Conservation (phyloP, 768 basidiomycete species). For the Rhizopogon vesiculosus region DNA sequence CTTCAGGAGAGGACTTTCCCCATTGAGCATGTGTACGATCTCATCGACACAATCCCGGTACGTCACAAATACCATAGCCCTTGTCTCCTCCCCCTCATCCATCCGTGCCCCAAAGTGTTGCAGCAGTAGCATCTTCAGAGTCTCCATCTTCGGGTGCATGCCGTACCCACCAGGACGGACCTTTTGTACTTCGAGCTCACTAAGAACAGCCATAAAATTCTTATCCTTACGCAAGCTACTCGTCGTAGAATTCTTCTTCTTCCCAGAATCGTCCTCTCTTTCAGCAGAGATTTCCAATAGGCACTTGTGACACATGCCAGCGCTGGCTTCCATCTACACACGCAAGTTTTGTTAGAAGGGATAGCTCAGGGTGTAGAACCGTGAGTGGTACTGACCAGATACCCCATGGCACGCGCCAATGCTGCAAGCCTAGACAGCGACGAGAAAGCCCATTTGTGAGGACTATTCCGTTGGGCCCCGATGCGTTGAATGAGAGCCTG, state of each 20-base stretch:
- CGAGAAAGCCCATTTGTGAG: conserved; percentile 42
- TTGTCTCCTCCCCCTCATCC: conserved; percentile 47
- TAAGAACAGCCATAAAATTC: conserved; percentile 59
- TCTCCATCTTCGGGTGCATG: conserved; percentile 91
- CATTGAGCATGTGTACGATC: conserved; percentile 75
- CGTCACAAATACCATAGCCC: conserved; percentile 94
- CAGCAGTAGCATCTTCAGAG: conserved; percentile 64
- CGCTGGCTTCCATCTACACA: conserved; percentile 74
- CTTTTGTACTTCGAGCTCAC: conserved; percentile 60
- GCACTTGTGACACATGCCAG: conserved; percentile 69
- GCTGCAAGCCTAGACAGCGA: conserved; percentile 47
- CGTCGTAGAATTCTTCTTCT: conserved; percentile 37
- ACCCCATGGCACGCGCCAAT: conserved; percentile 82
- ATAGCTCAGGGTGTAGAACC: not conserved
- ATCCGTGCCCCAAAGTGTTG: conserved; percentile 59
- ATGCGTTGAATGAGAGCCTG: conserved; percentile 39
- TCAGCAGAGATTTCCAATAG: conserved; percentile 49
- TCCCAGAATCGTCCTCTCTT: conserved; percentile 26
- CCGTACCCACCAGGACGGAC: conserved; percentile 43
- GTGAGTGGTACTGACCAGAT: conserved; percentile 55
- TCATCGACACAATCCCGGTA: conserved; percentile 89
- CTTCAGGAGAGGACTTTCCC: conserved; percentile 72
- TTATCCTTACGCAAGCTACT: conserved; percentile 43
- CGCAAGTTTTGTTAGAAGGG: not conserved
- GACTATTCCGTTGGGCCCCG: conserved; percentile 27